phyloP scores from a whole-genome alignment of 176 grass and related monocot species.

The Areca catechu region DNA sequence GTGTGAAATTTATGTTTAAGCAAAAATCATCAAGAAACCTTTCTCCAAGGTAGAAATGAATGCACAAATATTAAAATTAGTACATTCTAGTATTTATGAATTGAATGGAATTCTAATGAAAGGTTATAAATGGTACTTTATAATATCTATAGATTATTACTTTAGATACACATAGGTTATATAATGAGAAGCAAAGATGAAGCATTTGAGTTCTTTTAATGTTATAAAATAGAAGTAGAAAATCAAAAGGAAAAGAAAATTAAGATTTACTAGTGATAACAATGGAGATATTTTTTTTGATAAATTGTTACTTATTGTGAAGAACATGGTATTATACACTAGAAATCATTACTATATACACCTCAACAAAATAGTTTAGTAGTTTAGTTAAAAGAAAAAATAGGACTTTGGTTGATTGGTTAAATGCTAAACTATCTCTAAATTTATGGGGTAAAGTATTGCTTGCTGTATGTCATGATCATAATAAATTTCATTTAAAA shows the following conservation, averaged over 20 bases:
- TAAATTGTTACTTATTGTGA: background rate
- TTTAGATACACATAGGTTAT: background rate
- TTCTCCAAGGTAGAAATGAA: background rate
- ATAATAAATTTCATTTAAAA: background rate
- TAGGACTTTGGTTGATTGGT: background rate
- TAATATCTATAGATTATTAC: background rate
- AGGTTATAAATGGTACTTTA: too few relatives aligned
- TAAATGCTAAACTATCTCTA: background rate
- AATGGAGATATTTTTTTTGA: background rate
- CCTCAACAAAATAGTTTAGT: background rate
- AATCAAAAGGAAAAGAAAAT: background rate
- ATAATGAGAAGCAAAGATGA: background rate
- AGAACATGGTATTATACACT: background rate
- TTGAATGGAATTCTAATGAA: too few relatives aligned
- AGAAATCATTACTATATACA: background rate
- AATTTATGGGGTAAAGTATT: slow-evolving; percentile 2
- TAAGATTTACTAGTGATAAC: background rate
- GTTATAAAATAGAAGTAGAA: background rate
- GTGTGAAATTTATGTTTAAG: background rate
- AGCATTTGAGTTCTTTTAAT: background rate
- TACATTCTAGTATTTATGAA: slow-evolving; percentile 1
- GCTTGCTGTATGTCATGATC: background rate
- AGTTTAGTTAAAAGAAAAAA: background rate
- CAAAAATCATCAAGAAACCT: background rate
- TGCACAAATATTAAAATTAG: background rate